phyloP scores from a whole-genome alignment of 371 early-diverging fungal species.

The Mycotypha africana region DNA sequence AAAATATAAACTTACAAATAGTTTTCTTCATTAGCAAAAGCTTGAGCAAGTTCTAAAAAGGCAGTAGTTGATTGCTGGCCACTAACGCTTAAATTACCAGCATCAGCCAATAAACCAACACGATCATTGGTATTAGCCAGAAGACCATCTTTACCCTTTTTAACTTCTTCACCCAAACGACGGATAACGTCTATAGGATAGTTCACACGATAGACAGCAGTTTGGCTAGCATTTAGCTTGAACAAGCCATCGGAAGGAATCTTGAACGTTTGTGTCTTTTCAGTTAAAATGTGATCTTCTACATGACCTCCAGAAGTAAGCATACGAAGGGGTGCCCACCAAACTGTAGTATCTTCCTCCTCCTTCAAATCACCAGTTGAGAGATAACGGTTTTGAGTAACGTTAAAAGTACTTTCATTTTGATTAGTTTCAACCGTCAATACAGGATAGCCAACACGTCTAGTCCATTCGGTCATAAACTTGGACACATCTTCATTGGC shows the following conservation, averaged over 20 bases:
- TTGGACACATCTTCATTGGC: slow-evolving; percentile 66
- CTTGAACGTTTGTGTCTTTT: slow-evolving; percentile 35
- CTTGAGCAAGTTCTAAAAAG: slow-evolving; percentile 47
- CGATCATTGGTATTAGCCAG: slow-evolving; percentile 56
- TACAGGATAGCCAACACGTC: slow-evolving; percentile 78
- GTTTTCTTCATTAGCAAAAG: slow-evolving; percentile 42
- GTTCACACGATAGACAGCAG: slow-evolving; percentile 64
- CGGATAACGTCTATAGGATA: slow-evolving; percentile 57
- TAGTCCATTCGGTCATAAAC: slow-evolving; percentile 84
- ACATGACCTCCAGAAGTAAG: slow-evolving; percentile 23
- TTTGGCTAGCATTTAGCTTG: slow-evolving; percentile 55
- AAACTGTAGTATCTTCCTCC: slow-evolving; percentile 55
- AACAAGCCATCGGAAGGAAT: slow-evolving; percentile 41
- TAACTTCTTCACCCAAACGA: slow-evolving; percentile 48
- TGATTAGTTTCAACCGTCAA: slow-evolving; percentile 53
- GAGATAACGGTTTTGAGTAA: slow-evolving; percentile 72
- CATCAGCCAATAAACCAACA: slow-evolving; percentile 68
- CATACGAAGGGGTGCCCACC: slow-evolving; percentile 62
- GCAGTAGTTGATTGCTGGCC: slow-evolving; percentile 53
- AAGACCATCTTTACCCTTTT: slow-evolving; percentile 44
- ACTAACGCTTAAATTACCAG: slow-evolving; percentile 51
- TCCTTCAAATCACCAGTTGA: slow-evolving; percentile 67
- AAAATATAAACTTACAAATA: too few species aligned
- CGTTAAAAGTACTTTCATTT: slow-evolving; percentile 40
- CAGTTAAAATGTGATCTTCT: slow-evolving; percentile 33